These are phyloP conservation scores for Pichia phayaonensis DNA, from an alignment of 805 yeast genomes.

Conservation along the genomic window DNA sequence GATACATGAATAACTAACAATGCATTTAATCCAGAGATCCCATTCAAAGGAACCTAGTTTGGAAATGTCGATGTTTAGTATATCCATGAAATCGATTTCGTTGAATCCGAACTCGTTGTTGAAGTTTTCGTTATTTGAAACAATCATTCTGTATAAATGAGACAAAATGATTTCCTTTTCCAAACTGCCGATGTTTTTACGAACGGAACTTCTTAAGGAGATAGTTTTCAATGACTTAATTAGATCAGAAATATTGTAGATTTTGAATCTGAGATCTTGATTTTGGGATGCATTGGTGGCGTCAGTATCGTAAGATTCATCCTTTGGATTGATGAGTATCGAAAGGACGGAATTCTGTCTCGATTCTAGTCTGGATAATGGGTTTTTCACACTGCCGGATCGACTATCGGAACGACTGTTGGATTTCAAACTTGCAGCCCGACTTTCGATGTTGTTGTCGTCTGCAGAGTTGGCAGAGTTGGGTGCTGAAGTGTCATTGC, in stretches of 20 bases:
- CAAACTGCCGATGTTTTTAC: constrained; percentile 33
- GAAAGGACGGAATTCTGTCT: constrained; percentile 23
- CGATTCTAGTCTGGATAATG: constrained; percentile 18
- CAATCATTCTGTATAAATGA: constrained; percentile 41
- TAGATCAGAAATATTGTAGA: constrained; percentile 36
- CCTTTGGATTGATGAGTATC: constrained; percentile 16
- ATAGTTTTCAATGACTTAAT: constrained; percentile 32
- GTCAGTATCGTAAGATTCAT: constrained; percentile 5
- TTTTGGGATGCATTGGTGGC: not conserved
- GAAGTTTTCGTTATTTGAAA: constrained; percentile 29
- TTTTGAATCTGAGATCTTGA: constrained; percentile 4
- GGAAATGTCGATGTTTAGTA: constrained; percentile 11
- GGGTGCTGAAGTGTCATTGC: not conserved
- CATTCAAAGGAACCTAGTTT: constrained; percentile 31
- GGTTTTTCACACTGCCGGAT: constrained; percentile 8
- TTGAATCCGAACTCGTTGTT: constrained; percentile 11
- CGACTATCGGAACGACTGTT: not conserved
- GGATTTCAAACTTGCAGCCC: not conserved
- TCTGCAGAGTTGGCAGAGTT: not conserved
- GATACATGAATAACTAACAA: constrained; percentile 37
- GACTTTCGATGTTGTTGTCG: not conserved
- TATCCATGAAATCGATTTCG: constrained; percentile 7
- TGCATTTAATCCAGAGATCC: constrained; percentile 32
- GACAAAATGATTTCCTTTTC: constrained; percentile 37
- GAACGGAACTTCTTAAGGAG: constrained; percentile 15